phyloP scores from a whole-genome alignment of 257 asterid genomes.

The Cinchona pubescens region DNA sequence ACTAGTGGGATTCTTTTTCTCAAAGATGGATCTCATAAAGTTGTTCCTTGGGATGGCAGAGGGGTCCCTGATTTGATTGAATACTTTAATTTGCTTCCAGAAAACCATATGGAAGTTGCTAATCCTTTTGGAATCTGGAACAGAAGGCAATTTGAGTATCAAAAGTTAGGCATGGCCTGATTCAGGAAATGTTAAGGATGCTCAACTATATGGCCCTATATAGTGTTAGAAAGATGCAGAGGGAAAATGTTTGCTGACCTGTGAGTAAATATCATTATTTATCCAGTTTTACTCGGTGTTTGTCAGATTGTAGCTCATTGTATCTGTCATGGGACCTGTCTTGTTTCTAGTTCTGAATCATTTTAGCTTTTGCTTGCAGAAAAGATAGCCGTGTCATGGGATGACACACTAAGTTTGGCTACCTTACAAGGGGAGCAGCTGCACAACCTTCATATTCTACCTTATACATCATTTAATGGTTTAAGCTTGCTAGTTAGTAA shows the following conservation, averaged over 20 bases:
- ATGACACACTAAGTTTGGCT: constrained; percentile 62
- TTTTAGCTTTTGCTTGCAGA: constrained; percentile 48
- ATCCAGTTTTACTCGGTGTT: not conserved
- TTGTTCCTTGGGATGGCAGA: constrained; percentile 81
- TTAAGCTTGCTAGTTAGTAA: constrained; percentile 29
- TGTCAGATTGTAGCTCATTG: not conserved
- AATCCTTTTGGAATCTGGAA: constrained; percentile 85
- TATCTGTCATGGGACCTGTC: constrained; percentile 13
- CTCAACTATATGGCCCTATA: constrained; percentile 69
- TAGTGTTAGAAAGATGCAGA: constrained; percentile 79
- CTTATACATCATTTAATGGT: constrained; percentile 44
- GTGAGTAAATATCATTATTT: constrained; percentile 44
- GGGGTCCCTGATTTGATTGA: constrained; percentile 59
- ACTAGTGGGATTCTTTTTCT: constrained; percentile 79
- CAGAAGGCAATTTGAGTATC: constrained; percentile 59
- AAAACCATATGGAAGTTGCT: constrained; percentile 40
- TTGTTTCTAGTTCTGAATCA: constrained; percentile 14
- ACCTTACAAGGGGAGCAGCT: constrained; percentile 89
- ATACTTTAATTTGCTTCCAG: constrained; percentile 35
- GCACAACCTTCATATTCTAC: constrained; percentile 71
- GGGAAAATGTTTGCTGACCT: constrained; percentile 83
- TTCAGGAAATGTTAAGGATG: constrained; percentile 39
- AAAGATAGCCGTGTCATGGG: constrained; percentile 65
- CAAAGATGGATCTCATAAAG: constrained; percentile 58
- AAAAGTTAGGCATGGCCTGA: constrained; percentile 46